phyloP scores from a whole-genome alignment of 768 basidiomycete species.

The Rhizopogon vinicolor region DNA sequence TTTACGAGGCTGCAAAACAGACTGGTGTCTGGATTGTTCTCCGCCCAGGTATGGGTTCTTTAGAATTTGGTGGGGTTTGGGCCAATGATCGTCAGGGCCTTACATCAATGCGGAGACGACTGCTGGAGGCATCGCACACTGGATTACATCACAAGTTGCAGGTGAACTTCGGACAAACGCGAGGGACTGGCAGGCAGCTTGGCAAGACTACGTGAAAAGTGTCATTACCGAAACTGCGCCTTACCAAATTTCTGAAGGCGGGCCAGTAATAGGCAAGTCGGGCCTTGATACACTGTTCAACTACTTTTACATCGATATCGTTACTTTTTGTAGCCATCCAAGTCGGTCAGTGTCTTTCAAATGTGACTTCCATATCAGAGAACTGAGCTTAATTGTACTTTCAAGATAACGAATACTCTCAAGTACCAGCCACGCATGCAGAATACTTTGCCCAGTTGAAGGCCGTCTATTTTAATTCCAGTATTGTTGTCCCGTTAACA shows the following conservation, averaged over 20 bases:
- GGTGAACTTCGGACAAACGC: slow-evolving; percentile 65
- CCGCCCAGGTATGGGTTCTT: slow-evolving; percentile 54
- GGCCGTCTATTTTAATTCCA: slow-evolving; percentile 45
- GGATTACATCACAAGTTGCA: slow-evolving; percentile 65
- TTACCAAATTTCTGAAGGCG: slow-evolving; percentile 67
- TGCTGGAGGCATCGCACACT: slow-evolving; percentile 68
- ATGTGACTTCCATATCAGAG: not conserved
- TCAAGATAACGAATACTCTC: slow-evolving; percentile 73
- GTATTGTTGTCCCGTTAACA: slow-evolving; percentile 66
- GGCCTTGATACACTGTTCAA: not conserved
- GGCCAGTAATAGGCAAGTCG: slow-evolving; percentile 65
- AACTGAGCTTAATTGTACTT: not conserved
- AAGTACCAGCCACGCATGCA: slow-evolving; percentile 36
- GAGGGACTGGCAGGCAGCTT: slow-evolving; percentile 37
- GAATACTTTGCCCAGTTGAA: slow-evolving; percentile 66
- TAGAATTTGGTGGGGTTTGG: slow-evolving; percentile 22
- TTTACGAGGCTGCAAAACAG: slow-evolving; percentile 69
- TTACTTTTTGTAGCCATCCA: slow-evolving; percentile 40
- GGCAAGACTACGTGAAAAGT: slow-evolving; percentile 67
- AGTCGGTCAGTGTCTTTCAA: slow-evolving; percentile 35
- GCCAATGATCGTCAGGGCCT: slow-evolving; percentile 33
- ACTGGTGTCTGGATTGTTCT: slow-evolving; percentile 78
- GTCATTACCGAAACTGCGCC: slow-evolving; percentile 56
- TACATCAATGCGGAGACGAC: slow-evolving; percentile 82
- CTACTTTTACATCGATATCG: not conserved